phyloP scores from a whole-genome alignment of 2,329 filamentous ascomycete genomes.

The Stromatinia cepivora region DNA sequence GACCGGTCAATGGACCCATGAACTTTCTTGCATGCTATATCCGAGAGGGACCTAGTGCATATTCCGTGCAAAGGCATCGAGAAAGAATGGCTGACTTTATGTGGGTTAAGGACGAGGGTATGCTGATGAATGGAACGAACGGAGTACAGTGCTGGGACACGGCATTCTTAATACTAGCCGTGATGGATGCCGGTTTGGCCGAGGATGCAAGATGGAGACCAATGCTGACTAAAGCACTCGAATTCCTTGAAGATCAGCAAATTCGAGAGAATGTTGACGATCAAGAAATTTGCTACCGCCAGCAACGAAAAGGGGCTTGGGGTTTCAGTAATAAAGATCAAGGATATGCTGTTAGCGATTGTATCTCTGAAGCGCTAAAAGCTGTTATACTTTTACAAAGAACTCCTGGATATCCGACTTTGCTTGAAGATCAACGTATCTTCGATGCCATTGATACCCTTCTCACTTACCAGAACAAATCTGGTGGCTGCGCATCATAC shows the following conservation, averaged over 20 bases:
- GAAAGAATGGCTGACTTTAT: conserved; percentile 83
- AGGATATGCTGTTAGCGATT: conserved; percentile 94
- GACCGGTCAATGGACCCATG: conserved; percentile 87
- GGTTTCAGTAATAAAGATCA: conserved; percentile 91
- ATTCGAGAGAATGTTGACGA: conserved; percentile 72
- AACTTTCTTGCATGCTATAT: conserved; percentile 87
- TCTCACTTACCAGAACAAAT: conserved; percentile 83
- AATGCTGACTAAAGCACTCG: conserved; percentile 79
- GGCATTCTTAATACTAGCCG: conserved; percentile 80
- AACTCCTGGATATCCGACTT: conserved; percentile 68
- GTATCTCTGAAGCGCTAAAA: conserved; percentile 87
- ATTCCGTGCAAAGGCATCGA: conserved; percentile 71
- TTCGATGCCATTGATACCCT: conserved; percentile 89
- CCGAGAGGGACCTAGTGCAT: conserved; percentile 73
- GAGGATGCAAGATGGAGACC: conserved; percentile 73
- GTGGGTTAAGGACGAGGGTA: conserved; percentile 89
- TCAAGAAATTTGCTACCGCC: conserved; percentile 80
- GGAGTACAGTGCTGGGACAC: conserved; percentile 99
- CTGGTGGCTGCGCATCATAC: conserved; percentile 87
- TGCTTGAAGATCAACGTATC: conserved; percentile 75
- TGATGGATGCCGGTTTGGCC: conserved; percentile 77
- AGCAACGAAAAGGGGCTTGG: conserved; percentile 91
- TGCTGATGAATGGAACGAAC: conserved; percentile 95
- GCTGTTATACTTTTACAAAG: conserved; percentile 82
- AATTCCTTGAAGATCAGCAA: conserved; percentile 88